Conservation (phyloP, 352 stramenopile genomes). For the Phytopythium cucurbitacearum region DNA sequence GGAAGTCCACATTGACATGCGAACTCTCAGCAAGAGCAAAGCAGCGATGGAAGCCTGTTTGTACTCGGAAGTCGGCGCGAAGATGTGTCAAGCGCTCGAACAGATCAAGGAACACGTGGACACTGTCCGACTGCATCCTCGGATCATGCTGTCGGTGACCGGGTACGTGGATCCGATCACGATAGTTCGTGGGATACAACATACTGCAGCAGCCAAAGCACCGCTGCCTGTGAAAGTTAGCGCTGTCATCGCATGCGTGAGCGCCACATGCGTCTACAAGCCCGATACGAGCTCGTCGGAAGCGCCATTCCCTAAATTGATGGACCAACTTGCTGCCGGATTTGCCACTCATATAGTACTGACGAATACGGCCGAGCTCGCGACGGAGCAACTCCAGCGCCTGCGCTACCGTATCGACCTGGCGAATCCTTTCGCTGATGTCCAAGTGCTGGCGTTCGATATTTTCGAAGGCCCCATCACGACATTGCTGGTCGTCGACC, state of each 20-base stretch:
- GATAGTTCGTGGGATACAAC: slow-evolving; percentile 37
- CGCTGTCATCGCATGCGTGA: slow-evolving; percentile 45
- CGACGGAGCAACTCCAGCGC: slow-evolving; percentile 27
- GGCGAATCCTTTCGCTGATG: slow-evolving; percentile 64
- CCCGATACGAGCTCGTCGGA: slow-evolving; percentile 32
- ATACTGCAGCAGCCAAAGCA: slow-evolving; percentile 1
- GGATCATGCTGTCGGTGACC: slow-evolving; percentile 45
- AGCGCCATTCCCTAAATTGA: slow-evolving; percentile 51
- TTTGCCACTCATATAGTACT: slow-evolving; percentile 66
- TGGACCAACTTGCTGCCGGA: slow-evolving; percentile 58
- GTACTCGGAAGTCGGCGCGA: slow-evolving; percentile 15
- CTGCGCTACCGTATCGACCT: slow-evolving; percentile 68
- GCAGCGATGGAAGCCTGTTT: slow-evolving; percentile 23
- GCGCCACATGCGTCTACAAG: slow-evolving; percentile 47
- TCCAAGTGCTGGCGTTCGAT: slow-evolving; percentile 55
- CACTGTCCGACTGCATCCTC: slow-evolving; percentile 19
- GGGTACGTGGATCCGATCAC: slow-evolving; percentile 60
- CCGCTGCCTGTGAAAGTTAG: slow-evolving; percentile 35
- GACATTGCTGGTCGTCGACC: slow-evolving; percentile 44
- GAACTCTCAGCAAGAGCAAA: slow-evolving; percentile 13
- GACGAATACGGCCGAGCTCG: slow-evolving; percentile 47
- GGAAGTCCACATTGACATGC: slow-evolving; percentile 31
- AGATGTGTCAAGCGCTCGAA: slow-evolving; percentile 15
- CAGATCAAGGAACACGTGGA: slow-evolving; percentile 14
- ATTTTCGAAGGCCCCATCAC: slow-evolving; percentile 63